A percentile compares a stretch with the other conserved stretches of the same genome.
Conservation (phyloP, 1,139 yeast genomes). For the Saccharomyces hybrid region DNA sequence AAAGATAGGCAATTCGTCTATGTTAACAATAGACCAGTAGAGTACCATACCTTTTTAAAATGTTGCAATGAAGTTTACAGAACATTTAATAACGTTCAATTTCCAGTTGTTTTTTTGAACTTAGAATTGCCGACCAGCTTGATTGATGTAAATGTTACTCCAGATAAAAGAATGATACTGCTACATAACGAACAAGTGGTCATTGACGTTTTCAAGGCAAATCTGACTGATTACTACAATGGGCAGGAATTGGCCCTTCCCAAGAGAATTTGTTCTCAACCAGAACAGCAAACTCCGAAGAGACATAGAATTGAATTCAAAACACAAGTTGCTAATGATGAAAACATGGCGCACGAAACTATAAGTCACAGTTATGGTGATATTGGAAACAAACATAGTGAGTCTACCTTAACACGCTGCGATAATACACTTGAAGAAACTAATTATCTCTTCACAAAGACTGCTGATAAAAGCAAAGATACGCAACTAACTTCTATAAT, state of each 20-base stretch:
- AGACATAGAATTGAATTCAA: not conserved
- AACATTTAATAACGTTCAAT: constrained; percentile 61
- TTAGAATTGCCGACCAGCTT: constrained; percentile 43
- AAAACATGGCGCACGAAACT: not conserved
- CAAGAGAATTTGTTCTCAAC: constrained; percentile 7
- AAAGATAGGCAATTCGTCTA: constrained; percentile 69
- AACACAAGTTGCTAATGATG: constrained; percentile 4
- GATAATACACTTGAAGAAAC: too few species aligned
- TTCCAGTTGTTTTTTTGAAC: constrained; percentile 62
- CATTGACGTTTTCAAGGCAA: constrained; percentile 43
- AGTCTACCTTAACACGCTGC: not conserved
- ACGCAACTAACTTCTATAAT: not conserved
- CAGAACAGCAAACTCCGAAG: constrained; percentile 6
- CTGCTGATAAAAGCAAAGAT: not conserved
- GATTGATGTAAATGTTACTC: constrained; percentile 81
- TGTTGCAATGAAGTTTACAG: constrained; percentile 67
- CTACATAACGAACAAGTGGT: constrained; percentile 60
- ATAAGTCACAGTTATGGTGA: not conserved
- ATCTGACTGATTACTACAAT: constrained; percentile 39
- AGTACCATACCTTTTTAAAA: constrained; percentile 47
- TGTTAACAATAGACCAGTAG: constrained; percentile 70
- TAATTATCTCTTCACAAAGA: too few species aligned
- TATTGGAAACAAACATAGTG: too few species aligned
- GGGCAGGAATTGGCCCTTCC: constrained; percentile 37
- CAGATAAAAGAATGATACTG: constrained; percentile 72